phyloP scores from a whole-genome alignment of 2,329 filamentous ascomycete species.

The Aspergillus cejpii region DNA sequence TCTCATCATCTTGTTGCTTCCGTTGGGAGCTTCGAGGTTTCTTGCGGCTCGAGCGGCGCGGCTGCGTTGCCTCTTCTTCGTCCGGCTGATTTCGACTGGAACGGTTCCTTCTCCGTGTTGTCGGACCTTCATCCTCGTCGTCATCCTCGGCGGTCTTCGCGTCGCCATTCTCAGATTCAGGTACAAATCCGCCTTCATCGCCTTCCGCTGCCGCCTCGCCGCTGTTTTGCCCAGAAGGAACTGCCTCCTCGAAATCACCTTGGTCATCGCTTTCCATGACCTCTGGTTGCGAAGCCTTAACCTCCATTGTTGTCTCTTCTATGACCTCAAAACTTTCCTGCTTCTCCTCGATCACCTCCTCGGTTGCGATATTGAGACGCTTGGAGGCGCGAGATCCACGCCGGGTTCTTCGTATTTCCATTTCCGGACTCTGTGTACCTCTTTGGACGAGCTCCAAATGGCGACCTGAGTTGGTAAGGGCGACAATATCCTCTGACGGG shows the following conservation, averaged over 20 bases:
- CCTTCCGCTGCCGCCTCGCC: slow-evolving; percentile 25
- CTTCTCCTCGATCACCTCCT: slow-evolving; percentile 17
- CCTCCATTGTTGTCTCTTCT: slow-evolving; percentile 37
- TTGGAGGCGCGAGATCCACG: slow-evolving; percentile 35
- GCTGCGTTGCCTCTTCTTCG: slow-evolving; percentile 27
- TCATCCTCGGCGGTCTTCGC: slow-evolving; percentile 42
- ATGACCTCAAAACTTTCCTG: slow-evolving; percentile 45
- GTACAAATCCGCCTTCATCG: slow-evolving; percentile 33
- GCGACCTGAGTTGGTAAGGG: slow-evolving; percentile 53
- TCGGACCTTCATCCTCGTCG: slow-evolving; percentile 53
- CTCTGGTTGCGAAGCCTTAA: slow-evolving; percentile 39
- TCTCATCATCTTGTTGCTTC: slow-evolving; percentile 50
- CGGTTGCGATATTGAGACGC: slow-evolving; percentile 31
- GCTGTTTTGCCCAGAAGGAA: slow-evolving; percentile 18
- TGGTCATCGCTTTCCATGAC: slow-evolving; percentile 39
- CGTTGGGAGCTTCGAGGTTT: slow-evolving; percentile 40
- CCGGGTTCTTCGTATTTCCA: slow-evolving; percentile 17
- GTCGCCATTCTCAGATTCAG: slow-evolving; percentile 39
- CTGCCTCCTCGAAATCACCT: slow-evolving; percentile 29
- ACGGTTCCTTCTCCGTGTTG: slow-evolving; percentile 42
- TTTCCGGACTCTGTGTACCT: slow-evolving; percentile 49
- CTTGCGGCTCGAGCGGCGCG: slow-evolving; percentile 37
- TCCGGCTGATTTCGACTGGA: slow-evolving; percentile 25
- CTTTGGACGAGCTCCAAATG: slow-evolving; percentile 50
- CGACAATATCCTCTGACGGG: slow-evolving; percentile 50